Conservation (phyloP, 768 basidiomycete genomes). For the Boletellus sp. region DNA sequence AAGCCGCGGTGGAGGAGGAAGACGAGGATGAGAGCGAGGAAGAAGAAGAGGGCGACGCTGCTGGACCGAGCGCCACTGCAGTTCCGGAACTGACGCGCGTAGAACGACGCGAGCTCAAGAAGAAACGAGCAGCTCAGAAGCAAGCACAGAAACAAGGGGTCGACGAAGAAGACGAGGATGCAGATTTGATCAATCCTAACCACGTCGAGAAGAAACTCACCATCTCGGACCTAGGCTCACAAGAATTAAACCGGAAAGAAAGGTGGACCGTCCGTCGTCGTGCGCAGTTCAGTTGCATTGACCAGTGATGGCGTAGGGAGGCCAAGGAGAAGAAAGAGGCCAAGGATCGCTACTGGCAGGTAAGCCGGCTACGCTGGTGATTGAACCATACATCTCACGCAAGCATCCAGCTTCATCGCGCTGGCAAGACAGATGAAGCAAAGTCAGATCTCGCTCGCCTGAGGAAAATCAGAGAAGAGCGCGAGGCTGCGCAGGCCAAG, state of each 20-base stretch:
- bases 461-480: conserved; percentile 79
- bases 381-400: conserved; percentile 1
- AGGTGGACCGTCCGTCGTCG: conserved; percentile 38
- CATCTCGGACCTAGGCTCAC: conserved; percentile 68
- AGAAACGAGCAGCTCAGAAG: conserved; percentile 58
- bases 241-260: conserved; percentile 62
- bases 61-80: conserved; percentile 22
- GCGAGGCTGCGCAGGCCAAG: conserved; percentile 84
- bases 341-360: conserved; percentile 85
- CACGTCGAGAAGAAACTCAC: conserved; percentile 70
- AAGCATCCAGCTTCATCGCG: conserved; percentile 52
- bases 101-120: conserved; percentile 79
- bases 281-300: background rate
- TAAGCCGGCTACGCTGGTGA: conserved; percentile 24
- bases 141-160: conserved; percentile 35
- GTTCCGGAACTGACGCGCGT: conserved; percentile 63
- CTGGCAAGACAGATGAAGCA: conserved; percentile 89
- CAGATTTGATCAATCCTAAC: conserved; percentile 76
- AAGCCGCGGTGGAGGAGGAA: conserved; percentile 33
- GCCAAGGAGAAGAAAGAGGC: conserved; percentile 91
- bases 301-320: conserved; percentile 50
- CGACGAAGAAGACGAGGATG: conserved; percentile 59
- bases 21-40: conserved; percentile 41
- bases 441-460: conserved; percentile 85
- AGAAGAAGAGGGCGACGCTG: conserved; percentile 37